Conservation (phyloP, 2,329 filamentous ascomycete species). For the Talaromyces sp. region DNA sequence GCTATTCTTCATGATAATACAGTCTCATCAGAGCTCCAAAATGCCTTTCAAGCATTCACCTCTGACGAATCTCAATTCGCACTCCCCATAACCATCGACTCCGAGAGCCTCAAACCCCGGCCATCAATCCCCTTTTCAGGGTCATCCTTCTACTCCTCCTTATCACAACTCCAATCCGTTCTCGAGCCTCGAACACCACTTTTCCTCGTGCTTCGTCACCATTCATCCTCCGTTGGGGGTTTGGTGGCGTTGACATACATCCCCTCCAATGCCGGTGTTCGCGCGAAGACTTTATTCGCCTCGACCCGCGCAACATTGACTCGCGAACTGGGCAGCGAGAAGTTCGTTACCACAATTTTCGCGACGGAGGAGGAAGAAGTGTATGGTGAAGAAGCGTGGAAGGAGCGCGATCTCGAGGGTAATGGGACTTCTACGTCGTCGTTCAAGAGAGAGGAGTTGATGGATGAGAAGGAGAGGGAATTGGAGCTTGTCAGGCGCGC, state of each 20-base stretch:
- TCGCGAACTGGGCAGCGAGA: slow-evolving; percentile 59
- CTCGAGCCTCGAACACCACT: slow-evolving; percentile 55
- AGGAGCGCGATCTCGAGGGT: slow-evolving; percentile 49
- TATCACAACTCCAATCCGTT: slow-evolving; percentile 48
- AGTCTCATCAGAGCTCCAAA: slow-evolving; percentile 47
- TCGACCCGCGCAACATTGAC: slow-evolving; percentile 59
- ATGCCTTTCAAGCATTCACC: slow-evolving; percentile 45
- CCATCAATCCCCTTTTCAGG: slow-evolving; percentile 38
- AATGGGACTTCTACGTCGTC: slow-evolving; percentile 27
- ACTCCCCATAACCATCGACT: slow-evolving; percentile 45
- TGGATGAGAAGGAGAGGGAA: slow-evolving; percentile 60
- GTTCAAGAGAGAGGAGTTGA: slow-evolving; percentile 46
- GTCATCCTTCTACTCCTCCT: slow-evolving; percentile 50
- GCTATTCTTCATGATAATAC: slow-evolving; percentile 13
- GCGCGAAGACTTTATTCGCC: slow-evolving; percentile 64
- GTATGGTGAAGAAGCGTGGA: slow-evolving; percentile 51
- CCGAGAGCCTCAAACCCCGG: slow-evolving; percentile 43
- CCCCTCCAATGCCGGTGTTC: slow-evolving; percentile 60
- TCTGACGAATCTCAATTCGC: slow-evolving; percentile 41
- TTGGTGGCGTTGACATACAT: slow-evolving; percentile 60
- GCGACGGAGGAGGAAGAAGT: slow-evolving; percentile 58
- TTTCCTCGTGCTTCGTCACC: slow-evolving; percentile 59
- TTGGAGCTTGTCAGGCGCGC: slow-evolving; percentile 56
- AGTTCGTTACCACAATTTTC: slow-evolving; percentile 58
- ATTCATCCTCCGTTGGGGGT: slow-evolving; percentile 24